Conservation (phyloP, 2,329 filamentous ascomycete genomes). For the Zymoseptoria passerinii region DNA sequence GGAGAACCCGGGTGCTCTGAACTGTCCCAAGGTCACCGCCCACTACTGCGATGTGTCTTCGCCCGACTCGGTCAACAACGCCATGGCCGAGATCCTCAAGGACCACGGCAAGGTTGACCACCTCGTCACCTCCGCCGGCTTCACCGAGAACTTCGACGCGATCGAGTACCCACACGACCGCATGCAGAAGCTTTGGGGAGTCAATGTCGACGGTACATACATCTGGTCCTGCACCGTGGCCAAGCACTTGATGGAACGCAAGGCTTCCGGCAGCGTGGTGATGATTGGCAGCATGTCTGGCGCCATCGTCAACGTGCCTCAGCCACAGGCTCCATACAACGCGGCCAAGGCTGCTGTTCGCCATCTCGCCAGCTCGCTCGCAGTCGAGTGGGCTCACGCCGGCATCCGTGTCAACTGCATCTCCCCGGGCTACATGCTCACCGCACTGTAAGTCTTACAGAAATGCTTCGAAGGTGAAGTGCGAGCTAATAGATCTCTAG, state of each 20-base stretch:
- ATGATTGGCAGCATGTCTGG: slow-evolving; percentile 96
- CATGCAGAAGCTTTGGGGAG: slow-evolving; percentile 86
- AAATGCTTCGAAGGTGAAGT: background rate
- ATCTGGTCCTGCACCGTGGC: slow-evolving; percentile 78
- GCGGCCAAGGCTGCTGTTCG: slow-evolving; percentile 85
- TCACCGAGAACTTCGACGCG: slow-evolving; percentile 92
- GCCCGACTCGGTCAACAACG: slow-evolving; percentile 65
- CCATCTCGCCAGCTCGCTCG: slow-evolving; percentile 77
- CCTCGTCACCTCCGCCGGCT: slow-evolving; percentile 91
- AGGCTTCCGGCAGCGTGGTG: slow-evolving; percentile 75
- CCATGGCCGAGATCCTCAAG: slow-evolving; percentile 59
- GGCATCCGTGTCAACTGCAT: slow-evolving; percentile 93
- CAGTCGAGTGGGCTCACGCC: slow-evolving; percentile 85
- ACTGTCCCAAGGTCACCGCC: slow-evolving; percentile 75
- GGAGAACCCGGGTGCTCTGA: slow-evolving; percentile 67
- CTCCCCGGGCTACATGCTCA: slow-evolving; percentile 93
- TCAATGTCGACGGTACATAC: slow-evolving; percentile 90
- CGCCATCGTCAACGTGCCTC: slow-evolving; percentile 86
- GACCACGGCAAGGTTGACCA: slow-evolving; percentile 78
- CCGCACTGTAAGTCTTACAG: slow-evolving; percentile 62
- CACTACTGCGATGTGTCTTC: slow-evolving; percentile 84
- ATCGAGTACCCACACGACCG: slow-evolving; percentile 84
- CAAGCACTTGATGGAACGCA: slow-evolving; percentile 77
- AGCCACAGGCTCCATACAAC: slow-evolving; percentile 90
- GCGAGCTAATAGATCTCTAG: slow-evolving; percentile 37